These are phyloP conservation scores for Fraxinus excelsior DNA, from an alignment of 257 asterid genomes.

Conservation along the genomic window DNA sequence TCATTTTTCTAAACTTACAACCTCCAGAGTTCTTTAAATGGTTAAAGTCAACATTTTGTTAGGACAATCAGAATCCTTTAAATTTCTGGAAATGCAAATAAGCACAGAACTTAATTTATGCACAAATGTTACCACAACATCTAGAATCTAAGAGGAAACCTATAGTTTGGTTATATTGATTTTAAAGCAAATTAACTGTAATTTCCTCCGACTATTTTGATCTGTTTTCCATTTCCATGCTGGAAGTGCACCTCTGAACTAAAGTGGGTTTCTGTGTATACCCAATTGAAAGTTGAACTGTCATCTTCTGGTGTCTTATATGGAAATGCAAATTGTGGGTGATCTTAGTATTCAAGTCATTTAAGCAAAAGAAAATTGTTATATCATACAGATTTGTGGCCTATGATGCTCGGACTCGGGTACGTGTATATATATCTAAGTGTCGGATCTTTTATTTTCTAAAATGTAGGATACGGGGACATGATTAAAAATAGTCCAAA, in stretches of 20 bases:
- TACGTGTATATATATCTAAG: too few relatives aligned
- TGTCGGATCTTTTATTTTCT: too few relatives aligned
- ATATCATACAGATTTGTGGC: not conserved
- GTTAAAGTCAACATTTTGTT: not conserved
- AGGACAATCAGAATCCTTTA: not conserved
- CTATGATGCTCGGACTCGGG: too few relatives aligned
- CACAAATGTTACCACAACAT: not conserved
- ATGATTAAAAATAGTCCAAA: too few relatives aligned
- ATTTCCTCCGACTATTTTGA: not conserved
- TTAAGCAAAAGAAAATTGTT: slow-evolving; percentile 10
- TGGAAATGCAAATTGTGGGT: not conserved
- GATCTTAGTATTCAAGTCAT: not conserved
- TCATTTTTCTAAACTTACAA: not conserved
- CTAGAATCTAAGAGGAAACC: slow-evolving; percentile 1
- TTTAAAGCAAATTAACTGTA: not conserved
- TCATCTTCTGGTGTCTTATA: slow-evolving; percentile 6
- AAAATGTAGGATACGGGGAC: too few relatives aligned
- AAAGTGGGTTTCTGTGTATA: not conserved
- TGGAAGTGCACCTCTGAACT: slow-evolving; percentile 2
- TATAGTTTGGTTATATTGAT: not conserved
- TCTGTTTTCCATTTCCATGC: not conserved
- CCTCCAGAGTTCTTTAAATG: slow-evolving; percentile 14
- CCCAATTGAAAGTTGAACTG: not conserved
- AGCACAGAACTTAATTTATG: not conserved
- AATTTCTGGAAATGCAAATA: not conserved